Percentiles rank a stretch among this genome's conserved stretches.
Conservation (phyloP, 495 filamentous ascomycete species). For the Penicillium malachiteum region DNA sequence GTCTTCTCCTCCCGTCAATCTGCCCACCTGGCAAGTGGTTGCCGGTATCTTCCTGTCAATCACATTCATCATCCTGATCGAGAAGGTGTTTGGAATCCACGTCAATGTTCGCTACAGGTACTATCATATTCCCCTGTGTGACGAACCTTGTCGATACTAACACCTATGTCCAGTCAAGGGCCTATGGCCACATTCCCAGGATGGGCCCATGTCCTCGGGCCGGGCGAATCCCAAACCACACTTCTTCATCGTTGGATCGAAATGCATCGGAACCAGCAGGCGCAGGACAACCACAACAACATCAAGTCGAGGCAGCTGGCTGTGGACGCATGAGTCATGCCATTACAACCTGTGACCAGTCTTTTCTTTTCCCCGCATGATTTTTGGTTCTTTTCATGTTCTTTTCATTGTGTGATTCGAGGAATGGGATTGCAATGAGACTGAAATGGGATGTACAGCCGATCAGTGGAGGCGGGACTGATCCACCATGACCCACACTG, state of each 20-base stretch:
- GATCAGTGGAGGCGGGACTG: neutral
- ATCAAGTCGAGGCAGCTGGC: slow-evolving; percentile 1
- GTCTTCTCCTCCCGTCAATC: slow-evolving; percentile 4
- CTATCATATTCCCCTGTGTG: neutral
- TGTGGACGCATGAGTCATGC: neutral
- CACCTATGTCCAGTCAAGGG: neutral
- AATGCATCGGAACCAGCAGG: neutral
- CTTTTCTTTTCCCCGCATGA: too few species aligned
- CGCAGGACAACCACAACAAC: neutral
- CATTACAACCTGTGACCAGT: too few species aligned
- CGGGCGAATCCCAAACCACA: slow-evolving; percentile 1
- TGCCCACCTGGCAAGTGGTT: neutral
- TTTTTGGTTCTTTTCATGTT: neutral
- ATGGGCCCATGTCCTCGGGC: neutral
- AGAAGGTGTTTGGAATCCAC: slow-evolving; percentile 3
- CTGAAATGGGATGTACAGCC: neutral
- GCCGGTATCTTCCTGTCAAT: slow-evolving; percentile 1
- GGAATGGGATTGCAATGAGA: neutral
- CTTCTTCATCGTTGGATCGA: slow-evolving; percentile 2
- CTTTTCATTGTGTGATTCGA: neutral
- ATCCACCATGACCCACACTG: slow-evolving; percentile 7
- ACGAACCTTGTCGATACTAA: neutral
- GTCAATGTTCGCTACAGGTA: neutral
- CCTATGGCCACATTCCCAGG: slow-evolving; percentile 1
- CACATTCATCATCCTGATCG: slow-evolving; percentile 4